These are phyloP conservation scores for Centella asiatica DNA, from an alignment of 129 eudicot species.

Conservation along the genomic window DNA sequence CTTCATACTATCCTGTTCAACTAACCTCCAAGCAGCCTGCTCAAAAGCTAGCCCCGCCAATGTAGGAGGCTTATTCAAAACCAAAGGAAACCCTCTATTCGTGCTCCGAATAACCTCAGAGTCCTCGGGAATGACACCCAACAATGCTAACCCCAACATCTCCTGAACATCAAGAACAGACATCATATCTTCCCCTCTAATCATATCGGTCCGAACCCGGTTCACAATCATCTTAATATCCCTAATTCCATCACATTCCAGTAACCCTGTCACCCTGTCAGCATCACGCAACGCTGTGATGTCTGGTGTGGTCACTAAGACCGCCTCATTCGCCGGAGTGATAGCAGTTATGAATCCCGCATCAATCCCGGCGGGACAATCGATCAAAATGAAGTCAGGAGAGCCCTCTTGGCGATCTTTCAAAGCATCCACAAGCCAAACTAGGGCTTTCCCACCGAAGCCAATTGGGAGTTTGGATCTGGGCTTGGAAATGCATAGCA, in stretches of 20 bases:
- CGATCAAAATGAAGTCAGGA: slow-evolving; percentile 75
- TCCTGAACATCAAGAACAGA: slow-evolving; percentile 96
- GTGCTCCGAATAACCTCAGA: slow-evolving; percentile 92
- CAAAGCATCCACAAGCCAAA: slow-evolving; percentile 92
- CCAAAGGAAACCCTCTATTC: slow-evolving; percentile 89
- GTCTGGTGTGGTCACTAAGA: slow-evolving; percentile 88
- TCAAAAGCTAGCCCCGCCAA: slow-evolving; percentile 96
- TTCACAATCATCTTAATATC: slow-evolving; percentile 97
- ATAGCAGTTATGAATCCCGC: slow-evolving; percentile 93
- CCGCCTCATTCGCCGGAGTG: slow-evolving; percentile 90
- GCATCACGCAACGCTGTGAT: slow-evolving; percentile 86
- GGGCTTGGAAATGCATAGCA: slow-evolving; percentile 84
- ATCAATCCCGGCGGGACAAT: slow-evolving; percentile 90
- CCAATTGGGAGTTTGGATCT: slow-evolving; percentile 86
- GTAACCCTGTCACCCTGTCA: slow-evolving; percentile 84
- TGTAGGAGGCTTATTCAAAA: slow-evolving; percentile 87
- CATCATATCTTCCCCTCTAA: slow-evolving; percentile 98
- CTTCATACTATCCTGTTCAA: slow-evolving; percentile 95
- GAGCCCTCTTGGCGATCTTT: slow-evolving; percentile 67
- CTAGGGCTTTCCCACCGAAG: slow-evolving; percentile 84
- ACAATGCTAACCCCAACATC: slow-evolving; percentile 83
- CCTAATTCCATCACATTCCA: slow-evolving; percentile 97
- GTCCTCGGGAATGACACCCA: slow-evolving; percentile 98
- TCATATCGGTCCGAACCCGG: slow-evolving; percentile 87
- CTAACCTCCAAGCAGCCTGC: slow-evolving; percentile 99